Evolutionary conservation across 1,139 yeast species (phyloP).

Genomic region (Suhomyces coccinellae): DNA sequence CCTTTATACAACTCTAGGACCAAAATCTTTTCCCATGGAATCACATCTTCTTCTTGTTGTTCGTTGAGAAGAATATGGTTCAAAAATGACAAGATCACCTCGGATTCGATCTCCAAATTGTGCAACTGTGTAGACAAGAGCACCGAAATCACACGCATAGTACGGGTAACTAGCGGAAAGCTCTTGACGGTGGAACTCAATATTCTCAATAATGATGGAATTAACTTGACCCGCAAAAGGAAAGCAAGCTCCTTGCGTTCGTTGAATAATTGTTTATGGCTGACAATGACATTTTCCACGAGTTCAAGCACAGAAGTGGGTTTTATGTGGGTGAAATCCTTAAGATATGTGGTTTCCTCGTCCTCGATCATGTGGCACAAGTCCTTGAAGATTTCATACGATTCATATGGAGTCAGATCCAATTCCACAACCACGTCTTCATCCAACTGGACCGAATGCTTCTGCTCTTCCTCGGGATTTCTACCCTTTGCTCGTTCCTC

Average conservation of each 20-base stretch:
- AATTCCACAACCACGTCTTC: constrained; percentile 45
- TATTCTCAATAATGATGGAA: constrained; percentile 71
- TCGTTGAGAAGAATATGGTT: constrained; percentile 58
- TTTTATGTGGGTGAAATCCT: constrained; percentile 50
- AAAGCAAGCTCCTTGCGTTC: constrained; percentile 63
- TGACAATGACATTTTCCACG: constrained; percentile 62
- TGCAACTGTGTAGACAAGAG: constrained; percentile 61
- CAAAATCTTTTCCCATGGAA: constrained; percentile 67
- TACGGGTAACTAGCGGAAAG: constrained; percentile 70
- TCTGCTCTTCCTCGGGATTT: constrained; percentile 6
- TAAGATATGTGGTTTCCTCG: constrained; percentile 51
- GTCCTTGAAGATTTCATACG: constrained; percentile 67
- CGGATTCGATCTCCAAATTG: constrained; percentile 71
- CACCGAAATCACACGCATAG: constrained; percentile 66
- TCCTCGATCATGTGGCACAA: constrained; percentile 67
- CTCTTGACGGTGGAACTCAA: constrained; percentile 58
- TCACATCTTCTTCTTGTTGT: constrained; percentile 16
- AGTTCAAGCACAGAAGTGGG: constrained; percentile 77
- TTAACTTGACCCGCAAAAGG: constrained; percentile 63
- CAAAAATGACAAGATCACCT: constrained; percentile 71
- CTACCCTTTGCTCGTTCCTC: constrained; percentile 6
- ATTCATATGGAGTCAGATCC: constrained; percentile 62
- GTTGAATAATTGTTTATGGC: constrained; percentile 58
- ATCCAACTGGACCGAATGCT: constrained; percentile 41
- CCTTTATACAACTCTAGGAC: constrained; percentile 71